Base-by-base conservation (phyloP, 106 monocot genomes). In the Gastrodia elata region DNA sequence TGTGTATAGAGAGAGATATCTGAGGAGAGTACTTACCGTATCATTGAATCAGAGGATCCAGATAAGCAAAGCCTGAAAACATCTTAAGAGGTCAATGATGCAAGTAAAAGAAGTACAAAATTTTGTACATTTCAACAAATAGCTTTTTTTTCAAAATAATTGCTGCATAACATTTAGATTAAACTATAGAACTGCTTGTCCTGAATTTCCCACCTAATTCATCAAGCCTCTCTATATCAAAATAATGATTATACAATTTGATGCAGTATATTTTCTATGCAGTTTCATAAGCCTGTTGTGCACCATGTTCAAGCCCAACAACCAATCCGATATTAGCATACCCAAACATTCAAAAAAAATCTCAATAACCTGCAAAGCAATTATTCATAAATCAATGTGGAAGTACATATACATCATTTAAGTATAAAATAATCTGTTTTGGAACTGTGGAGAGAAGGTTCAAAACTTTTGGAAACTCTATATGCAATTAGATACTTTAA, bases 21-120 rank as follows among this genome's bases (percentile, higher is more conserved):
- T 41, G 28, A 38, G n/a, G 6, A 71, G 26, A 71, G 38, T 41
- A 13, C 35, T 68, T 88, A 97, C 96, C 96, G 86, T 68, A 97
- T 97, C 96, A 97, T 90, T 33, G 96, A 97, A 83, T 97, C 96
- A 30, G 96, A 97, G 35, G 96, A 97, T 22, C 96, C 96, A 56
- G 96, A 97, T 64, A 97, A 75, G 80, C 96, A 97, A 77, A 70
- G 88, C 84, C 92, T 92, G 90, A 61, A 85, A 77, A 27, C 67
- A 69, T 37, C 24, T 18, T 4, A 69, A 22, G 34, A 41, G 5
- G 26, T 67, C 18, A 34, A 32, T 35, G 24, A 22, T 69, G 39
- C 39, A 20, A 25, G 68, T 25, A 39, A 7, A 10, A 39, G 10
- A 15, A 39, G 41, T 25, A 69, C 24, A 24, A 24, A 68, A 68